Evolutionary conservation across 306 rosid genomes (phyloP).

Genomic region (Myrica gale): DNA sequence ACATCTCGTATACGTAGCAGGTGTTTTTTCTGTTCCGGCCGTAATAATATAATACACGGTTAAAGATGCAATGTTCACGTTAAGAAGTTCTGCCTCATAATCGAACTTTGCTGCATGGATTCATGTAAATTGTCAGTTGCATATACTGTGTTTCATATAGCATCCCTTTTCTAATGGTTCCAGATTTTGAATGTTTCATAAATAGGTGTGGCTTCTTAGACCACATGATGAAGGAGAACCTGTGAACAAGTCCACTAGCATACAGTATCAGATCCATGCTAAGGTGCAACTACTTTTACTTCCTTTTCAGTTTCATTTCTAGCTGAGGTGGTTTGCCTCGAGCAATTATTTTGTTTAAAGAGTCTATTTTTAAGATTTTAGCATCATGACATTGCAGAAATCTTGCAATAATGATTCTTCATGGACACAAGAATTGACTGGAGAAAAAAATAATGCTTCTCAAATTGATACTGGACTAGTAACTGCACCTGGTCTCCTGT

Average conservation of each 20-base stretch:
- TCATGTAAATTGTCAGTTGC: not conserved
- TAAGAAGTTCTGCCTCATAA: conserved; percentile 3
- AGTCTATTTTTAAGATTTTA: conserved; percentile 11
- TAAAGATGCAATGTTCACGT: not conserved
- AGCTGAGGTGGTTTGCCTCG: not conserved
- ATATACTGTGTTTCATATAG: not conserved
- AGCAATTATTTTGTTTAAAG: not conserved
- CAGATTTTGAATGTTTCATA: conserved; percentile 14
- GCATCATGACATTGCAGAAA: conserved; percentile 20
- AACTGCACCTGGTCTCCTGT: conserved; percentile 38
- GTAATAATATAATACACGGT: not conserved
- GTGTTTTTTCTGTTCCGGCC: not conserved
- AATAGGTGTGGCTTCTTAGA: conserved; percentile 33
- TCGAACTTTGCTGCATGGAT: not conserved
- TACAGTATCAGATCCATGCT: conserved; percentile 29
- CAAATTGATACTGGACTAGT: conserved; percentile 35
- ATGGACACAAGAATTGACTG: conserved; percentile 39
- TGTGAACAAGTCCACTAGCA: conserved; percentile 32
- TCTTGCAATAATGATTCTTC: conserved; percentile 36
- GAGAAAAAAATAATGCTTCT: conserved; percentile 33
- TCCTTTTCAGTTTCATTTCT: conserved; percentile 12
- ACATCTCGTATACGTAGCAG: not conserved
- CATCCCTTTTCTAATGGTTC: not conserved
- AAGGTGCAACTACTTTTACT: conserved; percentile 31
- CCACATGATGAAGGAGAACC: conserved; percentile 31